phyloP scores from a whole-genome alignment of 768 basidiomycete species.

The Kondoa subrosea region DNA sequence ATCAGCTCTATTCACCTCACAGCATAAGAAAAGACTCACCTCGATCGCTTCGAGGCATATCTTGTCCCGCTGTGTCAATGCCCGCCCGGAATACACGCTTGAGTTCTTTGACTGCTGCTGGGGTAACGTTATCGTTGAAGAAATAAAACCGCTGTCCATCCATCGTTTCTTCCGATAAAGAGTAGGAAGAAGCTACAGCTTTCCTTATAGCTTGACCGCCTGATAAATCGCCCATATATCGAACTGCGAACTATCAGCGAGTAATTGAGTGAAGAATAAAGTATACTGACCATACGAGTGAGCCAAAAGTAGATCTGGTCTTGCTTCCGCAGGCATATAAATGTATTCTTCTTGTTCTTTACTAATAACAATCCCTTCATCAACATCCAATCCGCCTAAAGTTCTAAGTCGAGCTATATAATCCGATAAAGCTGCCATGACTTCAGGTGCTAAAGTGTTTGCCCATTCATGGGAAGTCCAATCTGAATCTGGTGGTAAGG shows the following conservation, averaged over 20 bases:
- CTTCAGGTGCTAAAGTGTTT: constrained; percentile 35
- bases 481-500: constrained; percentile 39
- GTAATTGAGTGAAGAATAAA: neutral
- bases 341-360: neutral
- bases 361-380: neutral
- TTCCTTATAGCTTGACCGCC: constrained; percentile 58
- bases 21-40: constrained; percentile 3
- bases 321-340: constrained; percentile 37
- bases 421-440: constrained; percentile 39
- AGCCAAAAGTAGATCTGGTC: constrained; percentile 46
- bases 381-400: neutral
- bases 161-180: constrained; percentile 1
- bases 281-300: constrained; percentile 42
- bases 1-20: neutral
- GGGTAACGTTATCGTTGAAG: constrained; percentile 8
- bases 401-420: constrained; percentile 44
- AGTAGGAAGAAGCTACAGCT: constrained; percentile 49
- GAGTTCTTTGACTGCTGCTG: constrained; percentile 9
- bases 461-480: constrained; percentile 49
- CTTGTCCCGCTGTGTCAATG: constrained; percentile 12
- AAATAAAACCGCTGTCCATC: constrained; percentile 19
- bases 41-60: neutral
- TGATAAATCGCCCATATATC: constrained; percentile 63
- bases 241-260: constrained; percentile 33
- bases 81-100: constrained; percentile 10